phyloP scores from a whole-genome alignment of 495 filamentous ascomycete genomes.

The Podospora comata region DNA sequence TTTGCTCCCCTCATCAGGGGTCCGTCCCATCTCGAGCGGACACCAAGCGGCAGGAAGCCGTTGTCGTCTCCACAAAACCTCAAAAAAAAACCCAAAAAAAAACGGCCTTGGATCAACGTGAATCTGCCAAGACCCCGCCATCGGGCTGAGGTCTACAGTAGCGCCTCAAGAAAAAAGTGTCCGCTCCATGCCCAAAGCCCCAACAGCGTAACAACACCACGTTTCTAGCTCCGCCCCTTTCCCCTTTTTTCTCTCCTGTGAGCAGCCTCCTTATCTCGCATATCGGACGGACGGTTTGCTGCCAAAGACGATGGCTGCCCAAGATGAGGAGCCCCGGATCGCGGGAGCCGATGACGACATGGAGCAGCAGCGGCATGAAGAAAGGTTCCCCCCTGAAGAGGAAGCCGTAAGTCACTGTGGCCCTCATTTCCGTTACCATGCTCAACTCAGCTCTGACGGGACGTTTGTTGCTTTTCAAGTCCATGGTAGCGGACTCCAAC shows the following conservation, averaged over 20 bases:
- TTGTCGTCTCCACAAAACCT: neutral
- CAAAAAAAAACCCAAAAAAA: neutral
- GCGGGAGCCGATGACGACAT: conserved; percentile 18
- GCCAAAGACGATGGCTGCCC: conserved; percentile 14
- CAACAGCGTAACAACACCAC: conserved; percentile 4
- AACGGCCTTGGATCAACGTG: neutral
- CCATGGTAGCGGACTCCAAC: conserved; percentile 68
- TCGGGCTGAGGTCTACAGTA: neutral
- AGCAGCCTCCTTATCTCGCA: conserved; percentile 12
- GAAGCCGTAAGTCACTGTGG: conserved; percentile 28
- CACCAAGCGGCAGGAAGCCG: neutral
- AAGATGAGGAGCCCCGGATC: conserved; percentile 2
- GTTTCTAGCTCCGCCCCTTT: neutral
- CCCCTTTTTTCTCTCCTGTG: neutral
- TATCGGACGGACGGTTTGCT: neutral
- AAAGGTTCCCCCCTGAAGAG: conserved; percentile 51
- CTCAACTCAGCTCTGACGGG: conserved; percentile 14
- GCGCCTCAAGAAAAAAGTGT: neutral
- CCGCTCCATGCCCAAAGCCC: neutral
- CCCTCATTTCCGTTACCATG: conserved; percentile 6
- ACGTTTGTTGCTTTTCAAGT: conserved; percentile 38
- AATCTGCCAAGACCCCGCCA: neutral
- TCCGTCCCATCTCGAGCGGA: neutral
- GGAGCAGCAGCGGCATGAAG: conserved; percentile 11
- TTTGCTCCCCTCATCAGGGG: neutral